phyloP scores from a whole-genome alignment of 75 land plant species.

The Picea glauca region DNA sequence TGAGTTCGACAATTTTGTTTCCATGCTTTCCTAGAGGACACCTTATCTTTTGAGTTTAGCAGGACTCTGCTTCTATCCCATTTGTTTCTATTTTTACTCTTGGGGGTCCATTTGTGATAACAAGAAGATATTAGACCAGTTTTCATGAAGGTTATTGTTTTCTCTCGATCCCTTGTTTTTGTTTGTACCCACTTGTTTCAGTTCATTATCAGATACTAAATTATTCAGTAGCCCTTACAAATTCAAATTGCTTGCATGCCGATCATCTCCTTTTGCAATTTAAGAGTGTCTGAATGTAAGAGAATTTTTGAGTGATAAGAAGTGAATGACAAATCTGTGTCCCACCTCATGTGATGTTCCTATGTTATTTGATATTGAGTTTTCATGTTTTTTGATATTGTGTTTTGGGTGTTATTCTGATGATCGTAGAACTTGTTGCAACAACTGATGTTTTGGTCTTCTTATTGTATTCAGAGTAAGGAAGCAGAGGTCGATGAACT shows the following conservation, averaged over 20 bases:
- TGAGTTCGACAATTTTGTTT: no score
- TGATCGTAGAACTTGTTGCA: conserved; percentile 5
- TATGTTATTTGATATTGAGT: neutral
- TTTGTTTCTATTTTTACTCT: no score
- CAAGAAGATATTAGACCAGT: no score
- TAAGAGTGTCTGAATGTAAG: neutral
- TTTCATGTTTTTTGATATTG: neutral
- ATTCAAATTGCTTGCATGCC: neutral
- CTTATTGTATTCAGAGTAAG: neutral
- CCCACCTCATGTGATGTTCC: no score
- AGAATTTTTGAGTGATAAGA: neutral
- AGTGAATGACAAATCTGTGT: neutral
- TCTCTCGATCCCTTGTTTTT: no score
- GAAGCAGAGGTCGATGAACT: neutral
- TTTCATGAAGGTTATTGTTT: no score
- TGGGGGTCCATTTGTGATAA: no score
- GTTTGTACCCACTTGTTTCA: no score
- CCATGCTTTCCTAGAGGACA: no score
- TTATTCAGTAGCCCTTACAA: neutral
- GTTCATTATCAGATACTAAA: neutral
- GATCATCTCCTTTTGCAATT: neutral
- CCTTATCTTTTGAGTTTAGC: no score
- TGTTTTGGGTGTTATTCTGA: neutral
- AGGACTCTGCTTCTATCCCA: no score
- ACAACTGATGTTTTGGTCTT: neutral